These are phyloP conservation scores for Entomortierella chlamydospora DNA, from an alignment of 192 early-diverging fungal species.

Conservation along the genomic window DNA sequence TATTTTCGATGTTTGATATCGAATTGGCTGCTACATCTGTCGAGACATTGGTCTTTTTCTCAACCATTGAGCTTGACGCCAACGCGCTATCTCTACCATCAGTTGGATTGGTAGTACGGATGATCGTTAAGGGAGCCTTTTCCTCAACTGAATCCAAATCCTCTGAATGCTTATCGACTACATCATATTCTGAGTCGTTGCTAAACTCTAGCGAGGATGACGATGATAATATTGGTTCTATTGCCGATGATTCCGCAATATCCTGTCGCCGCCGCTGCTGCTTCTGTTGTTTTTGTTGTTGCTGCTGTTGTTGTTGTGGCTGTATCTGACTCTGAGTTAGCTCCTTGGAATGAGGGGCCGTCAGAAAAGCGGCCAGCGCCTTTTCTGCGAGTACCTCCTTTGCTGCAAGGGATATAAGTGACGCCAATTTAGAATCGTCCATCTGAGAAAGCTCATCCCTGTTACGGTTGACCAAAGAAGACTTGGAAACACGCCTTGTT, in stretches of 20 bases:
- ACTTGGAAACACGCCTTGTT: not conserved
- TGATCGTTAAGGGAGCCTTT: not conserved
- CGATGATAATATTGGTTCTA: not conserved
- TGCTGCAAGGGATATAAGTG: not conserved
- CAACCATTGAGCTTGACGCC: too few species aligned
- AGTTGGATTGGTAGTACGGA: not conserved
- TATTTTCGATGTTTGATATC: not conserved
- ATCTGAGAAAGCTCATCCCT: not conserved
- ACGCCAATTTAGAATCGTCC: not conserved
- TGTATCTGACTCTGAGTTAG: not conserved
- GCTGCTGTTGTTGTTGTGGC: not conserved
- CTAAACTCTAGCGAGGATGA: not conserved
- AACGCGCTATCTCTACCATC: not conserved
- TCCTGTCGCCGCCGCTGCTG: too few species aligned
- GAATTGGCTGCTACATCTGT: not conserved
- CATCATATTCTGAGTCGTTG: conserved; percentile 3
- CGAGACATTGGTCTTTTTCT: too few species aligned
- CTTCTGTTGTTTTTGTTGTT: not conserved
- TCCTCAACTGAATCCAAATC: conserved; percentile 5
- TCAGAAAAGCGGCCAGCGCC: not conserved
- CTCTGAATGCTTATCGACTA: not conserved
- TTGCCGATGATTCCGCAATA: not conserved
- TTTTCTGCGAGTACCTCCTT: not conserved
- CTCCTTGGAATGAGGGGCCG: not conserved
- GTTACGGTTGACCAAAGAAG: not conserved